Conservation (phyloP, 495 filamentous ascomycete genomes). For the Talaromyces trachyspermus region DNA sequence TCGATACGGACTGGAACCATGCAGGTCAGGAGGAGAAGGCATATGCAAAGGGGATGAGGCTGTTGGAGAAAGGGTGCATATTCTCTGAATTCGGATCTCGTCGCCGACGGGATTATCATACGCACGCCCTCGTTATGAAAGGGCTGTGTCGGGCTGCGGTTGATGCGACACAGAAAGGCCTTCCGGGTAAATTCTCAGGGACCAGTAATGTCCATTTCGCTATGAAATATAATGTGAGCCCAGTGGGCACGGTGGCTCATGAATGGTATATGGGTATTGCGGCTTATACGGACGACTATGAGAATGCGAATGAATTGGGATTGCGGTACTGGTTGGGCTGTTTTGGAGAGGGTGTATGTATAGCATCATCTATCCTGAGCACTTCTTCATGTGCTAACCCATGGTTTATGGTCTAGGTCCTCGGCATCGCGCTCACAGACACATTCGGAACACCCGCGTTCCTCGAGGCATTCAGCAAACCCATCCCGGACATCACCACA, state of each 20-base stretch:
- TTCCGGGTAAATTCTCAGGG: conserved; percentile 66
- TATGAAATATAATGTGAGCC: conserved; percentile 74
- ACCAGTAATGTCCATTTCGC: conserved; percentile 97
- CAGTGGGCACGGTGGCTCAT: conserved; percentile 91
- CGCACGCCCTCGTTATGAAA: conserved; percentile 86
- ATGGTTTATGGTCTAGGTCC: conserved; percentile 37
- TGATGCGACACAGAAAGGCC: conserved; percentile 53
- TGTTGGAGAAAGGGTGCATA: conserved; percentile 75
- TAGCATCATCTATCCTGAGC: neutral
- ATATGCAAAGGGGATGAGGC: conserved; percentile 61
- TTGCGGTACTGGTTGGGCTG: conserved; percentile 83
- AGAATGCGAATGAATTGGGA: conserved; percentile 71
- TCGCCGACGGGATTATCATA: conserved; percentile 81
- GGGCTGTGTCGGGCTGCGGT: conserved; percentile 68
- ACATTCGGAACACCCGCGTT: conserved; percentile 94
- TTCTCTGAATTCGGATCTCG: conserved; percentile 93
- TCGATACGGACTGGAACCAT: conserved; percentile 83
- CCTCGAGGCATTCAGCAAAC: conserved; percentile 71
- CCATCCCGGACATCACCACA: conserved; percentile 36
- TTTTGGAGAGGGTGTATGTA: conserved; percentile 74
- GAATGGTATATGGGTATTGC: conserved; percentile 99
- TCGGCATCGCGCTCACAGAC: conserved; percentile 92
- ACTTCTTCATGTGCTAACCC: neutral
- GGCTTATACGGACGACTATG: conserved; percentile 81
- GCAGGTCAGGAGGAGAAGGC: conserved; percentile 79